A percentile compares a stretch with the other conserved stretches of the same genome.
These are phyloP conservation scores for Salvia hispanica DNA, from an alignment of 257 asterid species.

Conservation along the genomic window DNA sequence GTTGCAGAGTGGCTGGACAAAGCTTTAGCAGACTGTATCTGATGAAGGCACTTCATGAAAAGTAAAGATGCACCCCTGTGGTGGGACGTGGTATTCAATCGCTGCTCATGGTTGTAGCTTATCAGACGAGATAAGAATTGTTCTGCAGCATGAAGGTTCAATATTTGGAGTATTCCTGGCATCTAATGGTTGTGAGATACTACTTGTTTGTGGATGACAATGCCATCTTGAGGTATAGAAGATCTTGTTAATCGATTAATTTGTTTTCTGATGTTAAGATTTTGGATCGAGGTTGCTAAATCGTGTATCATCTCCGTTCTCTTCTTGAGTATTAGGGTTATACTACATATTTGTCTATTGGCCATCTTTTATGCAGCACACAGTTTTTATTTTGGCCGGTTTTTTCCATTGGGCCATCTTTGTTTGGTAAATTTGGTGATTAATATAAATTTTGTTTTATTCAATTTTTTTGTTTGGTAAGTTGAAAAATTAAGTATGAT, in stretches of 20 bases:
- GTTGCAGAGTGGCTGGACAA: slow-evolving; percentile 86
- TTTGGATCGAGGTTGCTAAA: slow-evolving; percentile 12
- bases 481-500: too few relatives aligned
- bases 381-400: too few relatives aligned
- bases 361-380: neutral
- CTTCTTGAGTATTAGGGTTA: neutral
- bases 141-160: neutral
- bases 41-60: slow-evolving; percentile 90
- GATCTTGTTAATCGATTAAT: neutral
- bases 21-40: slow-evolving; percentile 81
- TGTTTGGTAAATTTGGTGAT: too few relatives aligned
- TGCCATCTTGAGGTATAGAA: slow-evolving; percentile 15
- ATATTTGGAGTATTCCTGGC: neutral
- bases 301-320: neutral
- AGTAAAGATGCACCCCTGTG: slow-evolving; percentile 22
- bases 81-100: neutral
- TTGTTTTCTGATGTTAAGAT: neutral
- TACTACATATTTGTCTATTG: neutral
- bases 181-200: neutral
- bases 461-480: too few relatives aligned
- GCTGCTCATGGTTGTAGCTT: neutral
- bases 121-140: neutral
- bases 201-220: neutral
- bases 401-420: too few relatives aligned
- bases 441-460: too few relatives aligned